phyloP scores from a whole-genome alignment of 2,329 filamentous ascomycete genomes.

The Raffaelea deltoideospora region DNA sequence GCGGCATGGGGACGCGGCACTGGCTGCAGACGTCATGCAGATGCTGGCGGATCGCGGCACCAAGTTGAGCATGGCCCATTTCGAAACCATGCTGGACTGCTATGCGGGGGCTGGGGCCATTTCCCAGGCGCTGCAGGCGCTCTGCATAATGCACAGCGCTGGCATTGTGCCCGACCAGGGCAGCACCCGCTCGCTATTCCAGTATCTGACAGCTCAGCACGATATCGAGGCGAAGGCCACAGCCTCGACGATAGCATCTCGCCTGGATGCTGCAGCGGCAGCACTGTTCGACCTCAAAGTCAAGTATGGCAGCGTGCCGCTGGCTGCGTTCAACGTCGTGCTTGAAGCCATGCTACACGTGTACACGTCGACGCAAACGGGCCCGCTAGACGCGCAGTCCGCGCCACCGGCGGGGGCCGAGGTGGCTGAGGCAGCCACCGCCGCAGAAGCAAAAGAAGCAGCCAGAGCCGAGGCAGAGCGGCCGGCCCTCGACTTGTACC shows the following conservation, averaged over 20 bases:
- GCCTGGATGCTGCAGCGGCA: conserved; percentile 32
- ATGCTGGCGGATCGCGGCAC: conserved; percentile 43
- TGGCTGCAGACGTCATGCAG: conserved; percentile 59
- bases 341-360: conserved; percentile 18
- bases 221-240: not conserved
- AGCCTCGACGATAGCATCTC: conserved; percentile 15
- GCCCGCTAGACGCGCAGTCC: not conserved
- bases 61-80: conserved; percentile 51
- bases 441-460: not conserved
- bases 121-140: conserved; percentile 48
- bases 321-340: conserved; percentile 24
- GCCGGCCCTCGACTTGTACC: conserved; percentile 21
- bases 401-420: no score
- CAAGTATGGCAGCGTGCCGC: conserved; percentile 17
- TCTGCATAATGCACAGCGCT: conserved; percentile 59
- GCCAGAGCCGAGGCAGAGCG: not conserved
- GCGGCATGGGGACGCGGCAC: conserved; percentile 45
- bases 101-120: conserved; percentile 49
- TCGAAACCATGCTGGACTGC: conserved; percentile 62
- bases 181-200: conserved; percentile 49
- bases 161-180: conserved; percentile 39
- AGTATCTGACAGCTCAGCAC: conserved; percentile 24
- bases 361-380: not conserved
- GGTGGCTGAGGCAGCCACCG: not conserved
- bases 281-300: conserved; percentile 37